Base-by-base conservation (phyloP, 129 eudicot species). In the Flaveria bidentis region DNA sequence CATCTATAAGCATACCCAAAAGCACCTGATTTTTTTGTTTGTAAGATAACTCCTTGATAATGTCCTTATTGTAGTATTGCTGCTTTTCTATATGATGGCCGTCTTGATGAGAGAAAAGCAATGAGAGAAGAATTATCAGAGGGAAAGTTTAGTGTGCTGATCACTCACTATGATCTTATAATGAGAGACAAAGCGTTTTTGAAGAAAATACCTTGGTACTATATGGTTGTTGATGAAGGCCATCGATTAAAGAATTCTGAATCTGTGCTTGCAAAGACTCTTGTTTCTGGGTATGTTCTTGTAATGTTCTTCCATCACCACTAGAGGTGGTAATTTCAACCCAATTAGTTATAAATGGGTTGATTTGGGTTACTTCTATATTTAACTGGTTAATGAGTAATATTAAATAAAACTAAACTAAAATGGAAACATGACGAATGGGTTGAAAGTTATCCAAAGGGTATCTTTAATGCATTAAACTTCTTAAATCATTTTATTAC, bases 161-260 rank as follows among this genome's bases (percentile, higher is more conserved):
- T 95, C 52, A 95, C 99, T 13, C 97, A 91, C 47, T 95, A 95
- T 75, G 99, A 95, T 78, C 96, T 95, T 82, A 91, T 95, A 58
- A 95, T 95, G 84, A 87, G 96, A 76, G 99, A 95, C 80, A 89
- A 91, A 84, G 87, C 91, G 42, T 91, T 87, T 79, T 53, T 95
- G 83, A 91, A 86, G 87, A 91, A 91, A 82, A 95, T 95, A 81
- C 87, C 84, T 76, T 95, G 99, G 99, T 50, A 77, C 68, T 91
- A 91, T 84, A 85, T 95, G 97, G 82, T 95, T 83, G 96, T 95
- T 89, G 99, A 95, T 75, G 99, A 95, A 86, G 99, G 99, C 15
- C 99, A 95, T 75, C 89, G 99, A 44, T 84, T 95, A 56, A 95
- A 95, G 72, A 95, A 95, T 83, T 88, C 88, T 57, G 99, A 94